Evolutionary conservation across 495 filamentous ascomycete species (phyloP).

Genomic region (Penicillium argentinense): DNA sequence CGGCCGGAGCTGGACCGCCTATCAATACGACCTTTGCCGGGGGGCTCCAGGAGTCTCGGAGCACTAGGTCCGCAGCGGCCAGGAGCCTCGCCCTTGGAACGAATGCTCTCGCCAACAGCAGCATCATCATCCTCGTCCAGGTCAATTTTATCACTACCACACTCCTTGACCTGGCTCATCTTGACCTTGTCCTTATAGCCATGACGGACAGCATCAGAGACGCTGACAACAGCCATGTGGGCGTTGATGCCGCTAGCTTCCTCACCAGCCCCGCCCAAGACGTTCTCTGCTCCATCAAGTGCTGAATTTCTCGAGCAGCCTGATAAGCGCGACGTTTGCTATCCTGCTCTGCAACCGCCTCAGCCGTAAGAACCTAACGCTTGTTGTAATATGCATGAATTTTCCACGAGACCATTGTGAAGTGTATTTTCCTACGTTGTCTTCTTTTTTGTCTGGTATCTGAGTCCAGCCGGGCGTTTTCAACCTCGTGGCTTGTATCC

Average conservation of each 20-base stretch:
- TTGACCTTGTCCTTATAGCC: slow-evolving; percentile 85
- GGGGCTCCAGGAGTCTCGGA: slow-evolving; percentile 43
- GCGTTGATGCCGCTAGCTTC: slow-evolving; percentile 69
- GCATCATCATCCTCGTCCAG: slow-evolving; percentile 54
- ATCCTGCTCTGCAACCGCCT: too few species aligned
- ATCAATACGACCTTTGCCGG: slow-evolving; percentile 37
- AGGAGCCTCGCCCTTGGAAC: slow-evolving; percentile 18
- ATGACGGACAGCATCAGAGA: slow-evolving; percentile 75
- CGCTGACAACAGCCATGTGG: slow-evolving; percentile 86
- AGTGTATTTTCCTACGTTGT: too few species aligned
- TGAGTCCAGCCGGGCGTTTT: too few species aligned
- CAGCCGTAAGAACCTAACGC: too few species aligned
- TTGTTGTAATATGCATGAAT: too few species aligned
- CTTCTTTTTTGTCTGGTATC: too few species aligned
- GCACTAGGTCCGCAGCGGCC: slow-evolving; percentile 48
- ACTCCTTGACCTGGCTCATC: slow-evolving; percentile 69
- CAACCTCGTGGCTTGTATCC: too few species aligned
- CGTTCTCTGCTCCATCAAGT: too few species aligned
- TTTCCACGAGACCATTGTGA: too few species aligned
- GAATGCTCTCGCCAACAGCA: slow-evolving; percentile 26
- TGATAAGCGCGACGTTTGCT: too few species aligned
- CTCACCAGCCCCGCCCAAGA: slow-evolving; percentile 56
- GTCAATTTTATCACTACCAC: slow-evolving; percentile 64
- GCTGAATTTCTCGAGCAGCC: too few species aligned
- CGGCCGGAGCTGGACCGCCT: slow-evolving; percentile 31